Conservation (phyloP, 495 filamentous ascomycete genomes). For the Penicillium herquei region DNA sequence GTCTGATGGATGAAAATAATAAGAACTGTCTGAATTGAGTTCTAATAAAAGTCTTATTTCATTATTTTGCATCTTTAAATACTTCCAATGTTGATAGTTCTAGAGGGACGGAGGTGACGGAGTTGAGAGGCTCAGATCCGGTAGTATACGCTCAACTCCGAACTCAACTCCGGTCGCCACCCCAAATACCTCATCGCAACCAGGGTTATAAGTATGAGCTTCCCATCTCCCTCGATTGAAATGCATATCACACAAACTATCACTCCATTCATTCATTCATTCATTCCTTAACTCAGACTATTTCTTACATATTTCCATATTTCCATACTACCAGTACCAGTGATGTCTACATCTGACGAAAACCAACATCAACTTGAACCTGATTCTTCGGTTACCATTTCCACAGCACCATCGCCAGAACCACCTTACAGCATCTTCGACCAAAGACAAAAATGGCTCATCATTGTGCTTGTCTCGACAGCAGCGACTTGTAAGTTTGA, state of each 20-base stretch:
- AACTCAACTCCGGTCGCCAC: conserved; percentile 1
- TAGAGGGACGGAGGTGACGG: background rate
- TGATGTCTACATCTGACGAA: background rate
- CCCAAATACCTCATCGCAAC: background rate
- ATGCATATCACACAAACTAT: background rate
- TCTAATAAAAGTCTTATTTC: background rate
- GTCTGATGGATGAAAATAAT: background rate
- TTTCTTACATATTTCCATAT: background rate
- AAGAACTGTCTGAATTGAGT: background rate
- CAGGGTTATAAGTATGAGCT: background rate
- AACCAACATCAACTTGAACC: background rate
- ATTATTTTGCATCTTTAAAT: background rate
- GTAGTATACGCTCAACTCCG: conserved; percentile 2
- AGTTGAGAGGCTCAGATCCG: conserved; percentile 3
- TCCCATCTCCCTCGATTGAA: background rate
- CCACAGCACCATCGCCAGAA: background rate
- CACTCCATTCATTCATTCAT: background rate
- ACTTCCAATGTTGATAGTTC: background rate
- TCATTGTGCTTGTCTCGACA: conserved; percentile 44
- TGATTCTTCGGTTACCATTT: background rate
- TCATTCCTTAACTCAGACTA: background rate
- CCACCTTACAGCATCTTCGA: conserved; percentile 24
- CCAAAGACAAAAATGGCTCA: conserved; percentile 43
- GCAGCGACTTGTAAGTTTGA: conserved; percentile 44
- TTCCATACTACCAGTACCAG: background rate